Evolutionary conservation across 108 stramenopile species (phyloP).

Genomic region (Nitzschia sp.): DNA sequence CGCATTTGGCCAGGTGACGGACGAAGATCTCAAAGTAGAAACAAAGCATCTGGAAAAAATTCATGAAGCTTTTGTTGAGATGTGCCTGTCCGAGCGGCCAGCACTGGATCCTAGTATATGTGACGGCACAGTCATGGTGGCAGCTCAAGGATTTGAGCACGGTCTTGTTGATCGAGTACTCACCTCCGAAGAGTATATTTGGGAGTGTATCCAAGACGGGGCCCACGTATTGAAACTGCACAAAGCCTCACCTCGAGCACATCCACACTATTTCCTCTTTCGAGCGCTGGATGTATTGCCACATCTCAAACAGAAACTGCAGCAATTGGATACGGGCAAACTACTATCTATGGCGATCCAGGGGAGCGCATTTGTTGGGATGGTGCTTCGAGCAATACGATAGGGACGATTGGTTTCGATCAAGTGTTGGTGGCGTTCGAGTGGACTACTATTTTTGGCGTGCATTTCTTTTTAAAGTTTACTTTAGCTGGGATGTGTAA

Average conservation of each 20-base stretch:
- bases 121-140: slow-evolving; percentile 72
- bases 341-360: not conserved
- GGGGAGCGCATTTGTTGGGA: not conserved
- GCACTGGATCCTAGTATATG: slow-evolving; percentile 55
- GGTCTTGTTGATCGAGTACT: slow-evolving; percentile 73
- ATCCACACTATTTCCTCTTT: slow-evolving; percentile 14
- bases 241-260: slow-evolving; percentile 1
- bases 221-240: slow-evolving; percentile 72
- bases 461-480: too few species aligned
- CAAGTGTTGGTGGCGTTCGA: too few species aligned
- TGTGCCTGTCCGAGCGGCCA: slow-evolving; percentile 50
- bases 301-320: slow-evolving; percentile 16
- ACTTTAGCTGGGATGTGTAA: too few species aligned
- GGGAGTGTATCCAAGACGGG: slow-evolving; percentile 65
- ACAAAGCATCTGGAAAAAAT: slow-evolving; percentile 60
- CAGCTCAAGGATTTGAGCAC: slow-evolving; percentile 51
- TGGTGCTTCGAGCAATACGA: not conserved
- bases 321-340: slow-evolving; percentile 2
- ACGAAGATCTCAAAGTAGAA: slow-evolving; percentile 55
- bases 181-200: slow-evolving; percentile 83
- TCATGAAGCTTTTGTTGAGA: slow-evolving; percentile 71
- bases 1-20: slow-evolving; percentile 57
- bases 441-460: too few species aligned
- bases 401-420: not conserved
- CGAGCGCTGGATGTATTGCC: slow-evolving; percentile 29